A percentile compares a stretch with the other conserved stretches of the same genome.
These are phyloP conservation scores for Phaffomyces antillensis DNA, from an alignment of 805 yeast genomes.

Conservation along the genomic window DNA sequence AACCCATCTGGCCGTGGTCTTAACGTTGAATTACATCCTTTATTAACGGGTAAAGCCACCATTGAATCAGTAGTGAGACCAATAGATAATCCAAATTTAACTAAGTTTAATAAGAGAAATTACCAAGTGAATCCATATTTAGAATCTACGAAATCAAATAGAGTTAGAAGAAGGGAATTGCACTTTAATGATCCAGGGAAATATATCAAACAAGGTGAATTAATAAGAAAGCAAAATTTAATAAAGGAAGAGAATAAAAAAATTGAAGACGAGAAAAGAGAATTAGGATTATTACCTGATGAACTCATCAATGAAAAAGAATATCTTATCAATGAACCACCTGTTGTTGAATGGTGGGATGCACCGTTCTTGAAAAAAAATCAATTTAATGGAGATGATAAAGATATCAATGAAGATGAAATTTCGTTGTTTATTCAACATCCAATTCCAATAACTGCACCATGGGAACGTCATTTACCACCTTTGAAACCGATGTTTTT, in stretches of 20 bases:
- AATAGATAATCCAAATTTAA: conserved; percentile 19
- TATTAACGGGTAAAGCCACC: conserved; percentile 17
- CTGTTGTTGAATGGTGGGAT: conserved; percentile 90
- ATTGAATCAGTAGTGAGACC: conserved; percentile 2
- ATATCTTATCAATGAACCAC: conserved; percentile 45
- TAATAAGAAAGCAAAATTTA: conserved; percentile 30
- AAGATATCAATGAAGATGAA: conserved; percentile 28
- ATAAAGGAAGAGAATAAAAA: conserved; percentile 29
- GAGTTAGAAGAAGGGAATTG: conserved; percentile 31
- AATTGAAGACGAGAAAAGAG: conserved; percentile 26
- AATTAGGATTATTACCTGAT: conserved; percentile 46
- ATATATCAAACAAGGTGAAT: conserved; percentile 42
- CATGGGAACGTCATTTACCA: conserved; percentile 44
- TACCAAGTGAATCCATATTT: conserved; percentile 30
- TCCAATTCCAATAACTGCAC: conserved; percentile 60
- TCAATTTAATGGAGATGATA: conserved; percentile 25
- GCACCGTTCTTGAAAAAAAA: conserved; percentile 36
- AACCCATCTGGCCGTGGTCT: conserved; percentile 13
- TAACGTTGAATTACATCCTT: conserved; percentile 25
- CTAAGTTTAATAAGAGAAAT: conserved; percentile 19
- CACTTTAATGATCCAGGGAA: conserved; percentile 39
- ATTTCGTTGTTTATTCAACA: conserved; percentile 74
- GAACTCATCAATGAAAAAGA: conserved; percentile 46
- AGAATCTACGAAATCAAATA: conserved; percentile 6
- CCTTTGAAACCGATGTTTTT: conserved; percentile 44